Evolutionary conservation across 1,284 basidiomycete genomes (phyloP).

Genomic region (Tranzscheliella williamsii): DNA sequence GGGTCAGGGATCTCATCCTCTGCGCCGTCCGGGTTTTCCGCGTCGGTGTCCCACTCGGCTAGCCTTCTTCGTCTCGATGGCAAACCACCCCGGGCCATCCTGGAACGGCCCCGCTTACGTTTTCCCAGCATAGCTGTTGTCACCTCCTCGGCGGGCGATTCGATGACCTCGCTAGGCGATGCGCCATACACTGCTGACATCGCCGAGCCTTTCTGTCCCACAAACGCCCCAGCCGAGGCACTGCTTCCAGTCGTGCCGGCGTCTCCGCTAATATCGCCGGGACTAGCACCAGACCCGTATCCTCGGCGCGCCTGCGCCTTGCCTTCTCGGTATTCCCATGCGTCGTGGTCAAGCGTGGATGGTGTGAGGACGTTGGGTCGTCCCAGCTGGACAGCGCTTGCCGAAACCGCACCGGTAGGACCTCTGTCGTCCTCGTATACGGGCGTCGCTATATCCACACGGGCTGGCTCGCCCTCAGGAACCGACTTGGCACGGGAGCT

Average conservation of each 20-base stretch:
- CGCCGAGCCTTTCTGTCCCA: constrained; percentile 10
- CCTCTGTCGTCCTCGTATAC: constrained; percentile 13
- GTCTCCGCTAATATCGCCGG: constrained; percentile 24
- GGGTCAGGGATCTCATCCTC: constrained; percentile 10
- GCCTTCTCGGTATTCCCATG: constrained; percentile 50
- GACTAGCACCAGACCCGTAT: constrained; percentile 29
- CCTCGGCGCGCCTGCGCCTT: constrained; percentile 36
- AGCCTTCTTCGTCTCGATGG: constrained; percentile 14
- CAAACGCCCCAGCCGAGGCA: constrained; percentile 19
- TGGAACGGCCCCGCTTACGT: constrained; percentile 34
- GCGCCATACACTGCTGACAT: constrained; percentile 14
- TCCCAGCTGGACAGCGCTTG: constrained; percentile 3
- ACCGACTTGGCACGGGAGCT: constrained; percentile 30
- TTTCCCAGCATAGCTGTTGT: constrained; percentile 33
- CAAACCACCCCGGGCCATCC: constrained; percentile 22
- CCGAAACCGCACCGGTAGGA: background rate
- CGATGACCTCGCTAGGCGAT: constrained; percentile 32
- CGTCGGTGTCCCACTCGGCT: constrained; percentile 40
- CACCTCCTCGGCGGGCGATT: constrained; percentile 34
- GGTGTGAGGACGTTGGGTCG: constrained; percentile 24
- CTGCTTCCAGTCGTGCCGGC: constrained; percentile 29
- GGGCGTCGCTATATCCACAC: constrained; percentile 5
- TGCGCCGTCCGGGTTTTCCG: constrained; percentile 25
- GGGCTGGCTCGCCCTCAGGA: constrained; percentile 30
- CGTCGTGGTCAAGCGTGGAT: constrained; percentile 39